These are phyloP conservation scores for Starmera pachycereana DNA, from an alignment of 805 yeast species.

Conservation along the genomic window DNA sequence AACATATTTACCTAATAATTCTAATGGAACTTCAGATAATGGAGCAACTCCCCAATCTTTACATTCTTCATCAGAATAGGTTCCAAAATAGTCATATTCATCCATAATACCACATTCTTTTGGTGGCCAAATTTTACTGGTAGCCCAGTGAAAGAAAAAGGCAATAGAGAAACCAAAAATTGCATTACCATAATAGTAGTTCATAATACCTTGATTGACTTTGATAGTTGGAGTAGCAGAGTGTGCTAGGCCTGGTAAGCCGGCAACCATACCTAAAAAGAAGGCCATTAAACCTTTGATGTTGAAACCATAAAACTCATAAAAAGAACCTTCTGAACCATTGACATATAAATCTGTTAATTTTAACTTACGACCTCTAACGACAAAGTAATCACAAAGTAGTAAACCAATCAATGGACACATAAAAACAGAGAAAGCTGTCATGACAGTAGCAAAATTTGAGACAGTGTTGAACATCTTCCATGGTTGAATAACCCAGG, in stretches of 20 bases:
- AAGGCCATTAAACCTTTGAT: slow-evolving; percentile 24
- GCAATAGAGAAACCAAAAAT: slow-evolving; percentile 1
- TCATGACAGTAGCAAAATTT: slow-evolving; percentile 24
- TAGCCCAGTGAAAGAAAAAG: not conserved
- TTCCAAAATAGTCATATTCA: not conserved
- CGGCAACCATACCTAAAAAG: slow-evolving; percentile 22
- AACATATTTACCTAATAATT: too few species aligned
- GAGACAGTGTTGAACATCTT: slow-evolving; percentile 24
- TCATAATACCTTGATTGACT: not conserved
- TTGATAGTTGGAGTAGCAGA: not conserved
- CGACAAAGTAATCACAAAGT: slow-evolving; percentile 25
- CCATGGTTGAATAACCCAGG: slow-evolving; percentile 33
- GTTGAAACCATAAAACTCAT: slow-evolving; percentile 27
- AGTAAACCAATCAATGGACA: slow-evolving; percentile 29
- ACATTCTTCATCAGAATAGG: not conserved
- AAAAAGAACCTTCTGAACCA: slow-evolving; percentile 21
- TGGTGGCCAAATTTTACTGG: not conserved
- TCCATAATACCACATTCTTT: not conserved
- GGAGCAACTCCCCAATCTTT: not conserved
- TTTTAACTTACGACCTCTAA: slow-evolving; percentile 20
- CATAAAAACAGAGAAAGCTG: slow-evolving; percentile 27
- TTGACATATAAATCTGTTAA: slow-evolving; percentile 26
- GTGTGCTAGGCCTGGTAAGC: slow-evolving; percentile 24
- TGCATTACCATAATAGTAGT: not conserved
- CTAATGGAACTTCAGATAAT: not conserved